Evolutionary conservation across 768 basidiomycete genomes (phyloP).

Genomic region (Myochromella boudieri): DNA sequence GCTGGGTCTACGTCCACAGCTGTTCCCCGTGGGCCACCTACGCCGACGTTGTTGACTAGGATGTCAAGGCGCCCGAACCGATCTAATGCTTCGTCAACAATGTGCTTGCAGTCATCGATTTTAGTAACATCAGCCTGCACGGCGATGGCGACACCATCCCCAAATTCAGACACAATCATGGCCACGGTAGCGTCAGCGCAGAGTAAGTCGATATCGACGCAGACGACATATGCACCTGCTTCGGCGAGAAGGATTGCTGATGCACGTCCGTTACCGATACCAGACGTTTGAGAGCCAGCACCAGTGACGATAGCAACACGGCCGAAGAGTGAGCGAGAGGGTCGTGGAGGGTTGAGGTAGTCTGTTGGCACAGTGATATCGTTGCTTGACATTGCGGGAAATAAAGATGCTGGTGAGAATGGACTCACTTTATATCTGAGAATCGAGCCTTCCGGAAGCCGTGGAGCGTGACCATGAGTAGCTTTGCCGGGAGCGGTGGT

Average conservation of each 20-base stretch:
- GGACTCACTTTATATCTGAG: no score
- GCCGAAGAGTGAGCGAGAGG: constrained; percentile 29
- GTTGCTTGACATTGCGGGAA: constrained; percentile 9
- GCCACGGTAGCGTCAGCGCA: constrained; percentile 37
- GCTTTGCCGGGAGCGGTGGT: no score
- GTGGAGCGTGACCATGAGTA: no score
- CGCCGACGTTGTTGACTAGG: constrained; percentile 41
- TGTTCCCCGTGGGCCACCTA: constrained; percentile 36
- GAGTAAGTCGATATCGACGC: constrained; percentile 34
- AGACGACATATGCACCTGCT: constrained; percentile 36
- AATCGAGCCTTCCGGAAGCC: no score
- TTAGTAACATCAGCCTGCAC: constrained; percentile 37
- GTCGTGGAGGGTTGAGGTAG: constrained; percentile 31
- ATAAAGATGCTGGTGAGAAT: no score
- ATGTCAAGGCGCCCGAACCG: constrained; percentile 41
- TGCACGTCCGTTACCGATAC: constrained; percentile 44
- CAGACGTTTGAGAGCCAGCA: constrained; percentile 36
- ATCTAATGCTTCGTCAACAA: constrained; percentile 32
- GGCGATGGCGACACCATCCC: constrained; percentile 28
- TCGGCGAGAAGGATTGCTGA: constrained; percentile 42
- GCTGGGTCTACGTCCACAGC: constrained; percentile 36
- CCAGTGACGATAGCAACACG: constrained; percentile 43
- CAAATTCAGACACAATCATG: constrained; percentile 40
- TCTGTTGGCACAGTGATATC: constrained; percentile 8
- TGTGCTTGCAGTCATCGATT: constrained; percentile 32